Base-by-base conservation (phyloP, 768 basidiomycete genomes). In the Hemileccinum impolitum region DNA sequence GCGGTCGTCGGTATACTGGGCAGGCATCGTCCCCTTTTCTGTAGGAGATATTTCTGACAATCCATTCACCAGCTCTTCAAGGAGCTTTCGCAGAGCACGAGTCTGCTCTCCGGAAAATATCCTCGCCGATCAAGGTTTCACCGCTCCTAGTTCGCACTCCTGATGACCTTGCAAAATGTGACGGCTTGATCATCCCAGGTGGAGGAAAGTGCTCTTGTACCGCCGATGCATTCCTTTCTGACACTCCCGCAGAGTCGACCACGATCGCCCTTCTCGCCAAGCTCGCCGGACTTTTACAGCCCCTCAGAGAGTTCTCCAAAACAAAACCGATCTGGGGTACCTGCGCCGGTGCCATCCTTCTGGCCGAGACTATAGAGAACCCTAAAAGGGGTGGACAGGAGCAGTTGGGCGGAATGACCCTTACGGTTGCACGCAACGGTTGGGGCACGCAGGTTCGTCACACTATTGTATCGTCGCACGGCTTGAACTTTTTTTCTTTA, bases 71-170 rank as follows among this genome's bases (percentile, higher is more conserved):
- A 92, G 94, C 94, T 32, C 77, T 97, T 35, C 94, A 96, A 66
- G 94, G 94, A 38, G 93, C 93, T 9, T 96, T 97, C 65, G 75
- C 78, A 14, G 94, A 97, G 69, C 94, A 97, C 66, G 78, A 89
- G 65, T 68, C 71, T 25, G 81, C 81, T 54, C 77, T 92, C 26
- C 77, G 85, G 63, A 78, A 77, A 61, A 67, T 83, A 48, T 69
- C 75, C 25, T 61, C 76, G 19, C 71, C 73, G 53, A 62, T 67
- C 35, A 75, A 68, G 53, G 67, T 86, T 51, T 63, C 59, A 32
- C 71, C 78, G 35, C 59, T 79, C 41, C 77, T 82, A 18, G 89
- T 97, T 13, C 85, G 86, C 39, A 88, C 82, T 3, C 70, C 76
- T 3, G 79, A 80, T n/a, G 92, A 96, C 50, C 78, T 97, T 26